Percentiles rank a stretch among this genome's conserved stretches.
Evolutionary conservation across 2,329 filamentous ascomycete species (phyloP).

Genomic region (Nigrospora sphaerica): DNA sequence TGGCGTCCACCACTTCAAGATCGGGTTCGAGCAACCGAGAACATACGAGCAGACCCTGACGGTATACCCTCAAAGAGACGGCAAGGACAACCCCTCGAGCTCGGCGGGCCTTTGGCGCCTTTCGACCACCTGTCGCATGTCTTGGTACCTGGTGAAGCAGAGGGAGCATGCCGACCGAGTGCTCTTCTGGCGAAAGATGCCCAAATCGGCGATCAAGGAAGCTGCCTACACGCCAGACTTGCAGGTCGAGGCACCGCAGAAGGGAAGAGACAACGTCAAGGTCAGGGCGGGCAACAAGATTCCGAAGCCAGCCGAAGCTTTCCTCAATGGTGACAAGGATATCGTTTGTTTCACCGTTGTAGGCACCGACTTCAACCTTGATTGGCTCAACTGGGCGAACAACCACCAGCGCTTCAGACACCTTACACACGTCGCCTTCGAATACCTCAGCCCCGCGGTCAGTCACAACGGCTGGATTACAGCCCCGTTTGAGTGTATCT

Average conservation of each 20-base stretch:
- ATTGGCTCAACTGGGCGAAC: background rate
- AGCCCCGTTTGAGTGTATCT: background rate
- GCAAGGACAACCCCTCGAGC: background rate
- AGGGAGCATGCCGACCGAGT: no score
- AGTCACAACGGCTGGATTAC: background rate
- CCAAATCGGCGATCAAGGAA: background rate
- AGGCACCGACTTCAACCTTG: slow-evolving; percentile 3
- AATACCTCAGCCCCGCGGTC: background rate
- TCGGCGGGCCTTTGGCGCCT: background rate
- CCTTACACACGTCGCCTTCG: slow-evolving; percentile 1
- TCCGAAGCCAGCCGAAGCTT: background rate
- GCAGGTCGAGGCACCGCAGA: background rate
- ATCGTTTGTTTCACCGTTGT: slow-evolving; percentile 3
- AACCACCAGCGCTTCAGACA: background rate
- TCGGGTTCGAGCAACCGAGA: background rate
- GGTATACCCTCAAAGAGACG: background rate
- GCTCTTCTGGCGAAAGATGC: no score
- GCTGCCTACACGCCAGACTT: background rate
- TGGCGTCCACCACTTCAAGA: slow-evolving; percentile 13
- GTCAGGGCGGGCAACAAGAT: background rate
- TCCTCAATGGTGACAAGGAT: background rate
- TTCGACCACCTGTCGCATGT: background rate
- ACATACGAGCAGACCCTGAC: no score
- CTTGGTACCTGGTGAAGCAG: background rate
- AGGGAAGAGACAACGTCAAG: background rate